Percentiles rank a stretch among this genome's conserved stretches.
phyloP scores from a whole-genome alignment of 78 protist genomes.

The Protostelium mycophagum region DNA sequence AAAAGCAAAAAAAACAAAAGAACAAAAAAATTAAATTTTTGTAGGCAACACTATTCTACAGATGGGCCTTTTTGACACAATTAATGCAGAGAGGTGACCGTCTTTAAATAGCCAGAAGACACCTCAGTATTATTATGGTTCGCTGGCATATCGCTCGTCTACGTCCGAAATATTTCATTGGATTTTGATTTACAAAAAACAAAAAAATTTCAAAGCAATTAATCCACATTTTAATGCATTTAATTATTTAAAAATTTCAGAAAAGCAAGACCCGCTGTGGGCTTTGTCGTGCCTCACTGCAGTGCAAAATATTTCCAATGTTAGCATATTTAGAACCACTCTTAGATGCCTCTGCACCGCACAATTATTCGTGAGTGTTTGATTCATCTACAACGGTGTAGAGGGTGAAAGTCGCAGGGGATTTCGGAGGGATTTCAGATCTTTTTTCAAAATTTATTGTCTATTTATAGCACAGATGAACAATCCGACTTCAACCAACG shows the following conservation, averaged over 20 bases:
- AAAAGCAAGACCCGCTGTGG: background rate
- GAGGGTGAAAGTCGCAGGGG: background rate
- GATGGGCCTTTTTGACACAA: background rate
- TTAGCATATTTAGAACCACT: background rate
- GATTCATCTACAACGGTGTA: background rate
- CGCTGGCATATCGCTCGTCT: too few relatives aligned
- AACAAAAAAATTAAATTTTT: too few relatives aligned
- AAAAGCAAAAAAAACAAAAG: too few relatives aligned
- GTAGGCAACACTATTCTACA: background rate
- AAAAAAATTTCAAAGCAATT: too few relatives aligned
- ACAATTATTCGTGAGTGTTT: background rate
- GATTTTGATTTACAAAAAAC: too few relatives aligned
- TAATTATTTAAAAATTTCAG: background rate
- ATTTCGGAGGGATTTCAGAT: background rate
- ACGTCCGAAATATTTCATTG: too few relatives aligned
- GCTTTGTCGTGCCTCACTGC: background rate
- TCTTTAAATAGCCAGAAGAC: too few relatives aligned
- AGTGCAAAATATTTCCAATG: too few relatives aligned
- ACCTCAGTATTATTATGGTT: too few relatives aligned
- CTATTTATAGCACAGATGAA: background rate
- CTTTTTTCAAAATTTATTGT: background rate
- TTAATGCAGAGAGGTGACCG: background rate
- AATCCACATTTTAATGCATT: too few relatives aligned
- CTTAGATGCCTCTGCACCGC: background rate
- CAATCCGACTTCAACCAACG: background rate